These are phyloP conservation scores for Petunia secreta DNA, from an alignment of 257 asterid genomes.

Conservation along the genomic window DNA sequence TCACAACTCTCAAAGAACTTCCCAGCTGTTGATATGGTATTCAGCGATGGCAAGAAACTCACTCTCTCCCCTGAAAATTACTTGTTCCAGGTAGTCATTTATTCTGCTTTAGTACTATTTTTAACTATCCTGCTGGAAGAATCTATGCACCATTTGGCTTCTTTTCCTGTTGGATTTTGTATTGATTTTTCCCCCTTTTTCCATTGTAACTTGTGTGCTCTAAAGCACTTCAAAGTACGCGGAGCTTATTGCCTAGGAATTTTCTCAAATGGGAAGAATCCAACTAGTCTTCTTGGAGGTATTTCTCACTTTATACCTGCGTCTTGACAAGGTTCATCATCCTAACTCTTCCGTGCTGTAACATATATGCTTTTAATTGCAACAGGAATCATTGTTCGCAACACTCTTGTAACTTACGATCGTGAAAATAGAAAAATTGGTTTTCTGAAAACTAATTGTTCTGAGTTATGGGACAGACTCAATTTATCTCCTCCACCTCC, in stretches of 20 bases:
- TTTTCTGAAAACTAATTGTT: constrained; percentile 95
- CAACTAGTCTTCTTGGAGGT: constrained; percentile 99
- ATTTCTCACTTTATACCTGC: constrained; percentile 15
- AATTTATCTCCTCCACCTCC: constrained; percentile 40
- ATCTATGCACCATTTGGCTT: background rate
- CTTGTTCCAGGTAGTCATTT: constrained; percentile 70
- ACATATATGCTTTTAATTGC: background rate
- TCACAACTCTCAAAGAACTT: constrained; percentile 69
- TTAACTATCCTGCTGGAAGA: background rate
- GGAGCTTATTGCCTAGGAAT: constrained; percentile 98
- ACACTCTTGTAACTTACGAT: constrained; percentile 92
- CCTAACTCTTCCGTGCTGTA: background rate
- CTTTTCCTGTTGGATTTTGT: constrained; percentile 22
- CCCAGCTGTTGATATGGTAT: constrained; percentile 84
- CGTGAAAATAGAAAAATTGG: constrained; percentile 90
- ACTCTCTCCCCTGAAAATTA: constrained; percentile 86
- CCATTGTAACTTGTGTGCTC: constrained; percentile 14
- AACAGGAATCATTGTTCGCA: constrained; percentile 89
- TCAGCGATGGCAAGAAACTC: constrained; percentile 75
- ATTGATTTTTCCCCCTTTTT: constrained; percentile 26
- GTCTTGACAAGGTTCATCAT: constrained; percentile 19
- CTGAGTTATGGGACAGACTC: constrained; percentile 91
- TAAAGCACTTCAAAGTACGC: constrained; percentile 87
- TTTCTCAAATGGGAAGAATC: constrained; percentile 95
- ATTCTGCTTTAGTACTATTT: constrained; percentile 24